Evolutionary conservation across 2,329 filamentous ascomycete species (phyloP).

Genomic region (Dothideomycetes sp.): DNA sequence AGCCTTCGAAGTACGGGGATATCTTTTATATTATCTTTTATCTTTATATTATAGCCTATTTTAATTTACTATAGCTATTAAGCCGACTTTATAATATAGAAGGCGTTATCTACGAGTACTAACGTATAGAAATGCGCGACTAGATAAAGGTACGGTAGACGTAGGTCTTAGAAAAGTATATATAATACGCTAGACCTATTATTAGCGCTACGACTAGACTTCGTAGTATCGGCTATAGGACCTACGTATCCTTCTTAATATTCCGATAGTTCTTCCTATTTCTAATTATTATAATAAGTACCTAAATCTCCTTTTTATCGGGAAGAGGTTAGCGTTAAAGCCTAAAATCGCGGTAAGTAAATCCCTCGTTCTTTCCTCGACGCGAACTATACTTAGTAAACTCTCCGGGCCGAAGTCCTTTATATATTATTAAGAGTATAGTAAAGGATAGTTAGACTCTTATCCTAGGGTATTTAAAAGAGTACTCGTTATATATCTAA

Average conservation of each 20-base stretch:
- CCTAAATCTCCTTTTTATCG: background rate
- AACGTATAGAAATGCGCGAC: background rate
- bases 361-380: background rate
- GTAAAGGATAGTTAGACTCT: background rate
- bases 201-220: background rate
- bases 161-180: background rate
- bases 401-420: background rate
- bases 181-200: background rate
- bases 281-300: background rate
- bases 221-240: background rate
- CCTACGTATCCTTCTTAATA: background rate
- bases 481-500: background rate
- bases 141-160: background rate
- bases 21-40: background rate
- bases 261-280: background rate
- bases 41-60: background rate
- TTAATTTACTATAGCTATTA: background rate
- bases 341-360: background rate
- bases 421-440: background rate
- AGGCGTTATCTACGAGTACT: background rate
- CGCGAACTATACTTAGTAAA: background rate
- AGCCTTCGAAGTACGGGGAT: background rate
- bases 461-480: background rate
- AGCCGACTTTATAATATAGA: background rate
- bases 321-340: background rate